phyloP scores from a whole-genome alignment of 805 yeast species.

The Zygoascus biomembranicola region DNA sequence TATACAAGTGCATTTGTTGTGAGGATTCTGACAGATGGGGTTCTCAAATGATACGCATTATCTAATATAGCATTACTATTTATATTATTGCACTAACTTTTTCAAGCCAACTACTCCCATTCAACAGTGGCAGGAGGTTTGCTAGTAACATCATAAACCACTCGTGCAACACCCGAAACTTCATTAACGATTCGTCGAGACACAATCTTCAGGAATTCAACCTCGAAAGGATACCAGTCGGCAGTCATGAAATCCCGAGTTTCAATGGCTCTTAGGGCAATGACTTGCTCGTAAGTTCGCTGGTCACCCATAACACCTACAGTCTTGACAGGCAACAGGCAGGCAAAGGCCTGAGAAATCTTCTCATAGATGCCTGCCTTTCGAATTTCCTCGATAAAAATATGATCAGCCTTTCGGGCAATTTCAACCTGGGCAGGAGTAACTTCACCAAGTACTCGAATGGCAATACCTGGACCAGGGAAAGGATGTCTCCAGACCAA shows the following conservation, averaged over 20 bases:
- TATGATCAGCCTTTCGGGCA: conserved; percentile 94
- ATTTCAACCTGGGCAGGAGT: conserved; percentile 87
- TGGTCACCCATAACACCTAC: conserved; percentile 99
- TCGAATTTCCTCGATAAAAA: conserved; percentile 92
- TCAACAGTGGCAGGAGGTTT: conserved; percentile 99
- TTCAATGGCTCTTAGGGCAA: conserved; percentile 97
- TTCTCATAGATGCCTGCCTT: conserved; percentile 86
- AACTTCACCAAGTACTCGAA: conserved; percentile 95
- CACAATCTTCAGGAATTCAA: conserved; percentile 82
- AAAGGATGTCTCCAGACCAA: conserved; percentile 99
- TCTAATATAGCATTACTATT: conserved; percentile 5
- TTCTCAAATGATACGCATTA: background rate
- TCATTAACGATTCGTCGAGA: conserved; percentile 96
- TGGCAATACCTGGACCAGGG: conserved; percentile 99
- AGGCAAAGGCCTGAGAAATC: conserved; percentile 97
- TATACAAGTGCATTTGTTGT: conserved; percentile 48
- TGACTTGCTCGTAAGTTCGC: conserved; percentile 98
- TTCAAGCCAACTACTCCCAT: conserved; percentile 64
- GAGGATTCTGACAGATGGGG: conserved; percentile 20
- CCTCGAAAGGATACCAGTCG: conserved; percentile 95
- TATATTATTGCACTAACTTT: background rate
- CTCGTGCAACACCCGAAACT: conserved; percentile 98
- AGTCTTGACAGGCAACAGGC: conserved; percentile 91
- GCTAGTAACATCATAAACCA: conserved; percentile 95
- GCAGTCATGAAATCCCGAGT: conserved; percentile 99